These are phyloP conservation scores for Musa itinerans DNA, from an alignment of 176 grass and related monocot species.

Conservation along the genomic window DNA sequence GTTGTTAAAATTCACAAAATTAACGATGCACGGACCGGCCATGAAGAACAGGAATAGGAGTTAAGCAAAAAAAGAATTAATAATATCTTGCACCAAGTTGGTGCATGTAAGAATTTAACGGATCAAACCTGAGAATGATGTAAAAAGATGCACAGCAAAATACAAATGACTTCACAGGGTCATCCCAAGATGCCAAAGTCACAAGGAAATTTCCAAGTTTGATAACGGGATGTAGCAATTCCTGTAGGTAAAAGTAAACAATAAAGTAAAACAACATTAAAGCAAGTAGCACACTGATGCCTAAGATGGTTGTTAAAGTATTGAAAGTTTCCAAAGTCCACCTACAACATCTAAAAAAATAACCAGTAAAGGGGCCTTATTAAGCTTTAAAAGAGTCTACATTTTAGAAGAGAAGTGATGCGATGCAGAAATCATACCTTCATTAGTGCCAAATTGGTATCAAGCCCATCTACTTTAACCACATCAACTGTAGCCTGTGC, in stretches of 20 bases:
- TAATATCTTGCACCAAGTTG: not conserved
- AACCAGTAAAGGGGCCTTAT: not conserved
- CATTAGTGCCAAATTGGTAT: conserved; percentile 92
- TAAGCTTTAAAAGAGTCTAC: conserved; percentile 7
- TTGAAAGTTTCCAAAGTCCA: not conserved
- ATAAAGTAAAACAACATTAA: conserved; percentile 7
- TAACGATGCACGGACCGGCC: not conserved
- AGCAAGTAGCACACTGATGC: not conserved
- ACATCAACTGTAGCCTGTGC: conserved; percentile 73
- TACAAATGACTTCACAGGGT: conserved; percentile 61
- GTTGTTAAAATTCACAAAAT: not conserved
- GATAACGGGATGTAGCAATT: conserved; percentile 60
- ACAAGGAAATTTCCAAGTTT: conserved; percentile 60
- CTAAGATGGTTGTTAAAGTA: not conserved
- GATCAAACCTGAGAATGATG: conserved; percentile 57
- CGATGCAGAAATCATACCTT: conserved; percentile 41
- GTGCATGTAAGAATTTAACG: not conserved
- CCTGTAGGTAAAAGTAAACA: conserved; percentile 32
- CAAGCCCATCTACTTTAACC: conserved; percentile 91
- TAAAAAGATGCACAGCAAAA: conserved; percentile 65
- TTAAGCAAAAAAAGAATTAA: not conserved
- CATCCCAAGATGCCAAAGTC: conserved; percentile 66
- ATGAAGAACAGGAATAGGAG: not conserved
- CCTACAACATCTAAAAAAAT: conserved; percentile 1
- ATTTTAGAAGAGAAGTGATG: conserved; percentile 2